A percentile compares a stretch with the other conserved stretches of the same genome.
phyloP scores from a whole-genome alignment of 2,329 filamentous ascomycete genomes.

The Sphaerulina populicola region DNA sequence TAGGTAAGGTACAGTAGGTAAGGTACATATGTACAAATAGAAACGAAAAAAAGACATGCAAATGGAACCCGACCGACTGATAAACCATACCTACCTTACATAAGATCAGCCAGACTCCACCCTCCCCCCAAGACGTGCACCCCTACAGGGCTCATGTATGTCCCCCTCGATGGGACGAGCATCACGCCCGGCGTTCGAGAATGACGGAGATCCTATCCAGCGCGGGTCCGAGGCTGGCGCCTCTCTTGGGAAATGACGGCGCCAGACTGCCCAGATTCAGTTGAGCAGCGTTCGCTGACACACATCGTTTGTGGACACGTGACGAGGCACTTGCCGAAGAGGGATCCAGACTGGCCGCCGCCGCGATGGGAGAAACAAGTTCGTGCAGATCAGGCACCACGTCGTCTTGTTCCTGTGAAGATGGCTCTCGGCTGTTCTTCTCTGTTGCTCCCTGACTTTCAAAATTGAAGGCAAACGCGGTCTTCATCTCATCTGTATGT shows the following conservation, averaged over 20 bases:
- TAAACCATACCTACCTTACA: too few relatives aligned
- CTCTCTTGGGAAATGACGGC: slow-evolving; percentile 14
- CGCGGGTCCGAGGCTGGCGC: slow-evolving; percentile 20
- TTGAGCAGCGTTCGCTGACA: slow-evolving; percentile 26
- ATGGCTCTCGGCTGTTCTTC: neutral
- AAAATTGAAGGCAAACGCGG: slow-evolving; percentile 6
- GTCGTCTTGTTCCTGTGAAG: slow-evolving; percentile 4
- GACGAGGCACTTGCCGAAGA: slow-evolving; percentile 1
- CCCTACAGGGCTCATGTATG: neutral
- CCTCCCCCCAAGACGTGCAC: neutral
- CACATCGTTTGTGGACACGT: slow-evolving; percentile 21
- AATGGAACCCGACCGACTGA: too few relatives aligned
- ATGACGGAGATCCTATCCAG: slow-evolving; percentile 3
- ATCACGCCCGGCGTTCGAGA: slow-evolving; percentile 7
- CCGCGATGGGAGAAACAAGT: slow-evolving; percentile 5
- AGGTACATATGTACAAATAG: too few relatives aligned
- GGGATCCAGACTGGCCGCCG: slow-evolving; percentile 2
- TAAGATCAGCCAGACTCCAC: too few relatives aligned
- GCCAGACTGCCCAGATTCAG: slow-evolving; percentile 19
- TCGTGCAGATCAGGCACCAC: slow-evolving; percentile 7
- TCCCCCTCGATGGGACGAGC: neutral
- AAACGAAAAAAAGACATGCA: too few relatives aligned
- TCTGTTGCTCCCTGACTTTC: neutral
- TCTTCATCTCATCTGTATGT: slow-evolving; percentile 23
- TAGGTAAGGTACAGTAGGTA: too few relatives aligned